Conservation (phyloP, 768 basidiomycete species). For the Phlebiopsis flavidoalba region DNA sequence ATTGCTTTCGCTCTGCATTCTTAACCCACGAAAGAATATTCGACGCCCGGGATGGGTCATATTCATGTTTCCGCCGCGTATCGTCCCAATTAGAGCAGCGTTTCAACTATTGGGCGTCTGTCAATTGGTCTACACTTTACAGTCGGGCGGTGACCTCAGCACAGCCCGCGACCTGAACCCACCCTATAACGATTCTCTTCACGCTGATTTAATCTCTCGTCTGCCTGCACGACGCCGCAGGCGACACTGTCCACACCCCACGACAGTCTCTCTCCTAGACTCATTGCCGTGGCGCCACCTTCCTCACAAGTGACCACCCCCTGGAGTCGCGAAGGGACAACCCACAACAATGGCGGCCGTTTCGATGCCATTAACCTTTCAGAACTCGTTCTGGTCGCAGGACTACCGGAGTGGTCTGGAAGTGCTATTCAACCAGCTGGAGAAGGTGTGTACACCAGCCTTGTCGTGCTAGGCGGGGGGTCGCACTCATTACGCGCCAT, state of each 20-base stretch:
- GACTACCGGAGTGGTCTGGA: slow-evolving; percentile 85
- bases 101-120: slow-evolving; percentile 1
- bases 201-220: slow-evolving; percentile 1
- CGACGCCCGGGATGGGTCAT: neutral
- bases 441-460: slow-evolving; percentile 49
- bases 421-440: slow-evolving; percentile 67
- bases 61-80: neutral
- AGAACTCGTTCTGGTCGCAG: slow-evolving; percentile 93
- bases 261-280: slow-evolving; percentile 1
- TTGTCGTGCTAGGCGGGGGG: neutral
- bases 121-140: neutral
- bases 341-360: slow-evolving; percentile 68
- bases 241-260: slow-evolving; percentile 15
- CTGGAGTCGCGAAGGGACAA: neutral
- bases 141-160: neutral
- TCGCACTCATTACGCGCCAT: neutral
- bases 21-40: neutral
- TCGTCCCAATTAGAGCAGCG: neutral
- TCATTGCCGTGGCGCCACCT: neutral
- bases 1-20: slow-evolving; percentile 10
- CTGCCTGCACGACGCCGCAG: slow-evolving; percentile 9
- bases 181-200: neutral
- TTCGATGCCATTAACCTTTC: slow-evolving; percentile 83
- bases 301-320: neutral
- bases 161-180: slow-evolving; percentile 1